These are phyloP conservation scores for Exophiala bonariae DNA, from an alignment of 2,329 filamentous ascomycete genomes.

Conservation along the genomic window DNA sequence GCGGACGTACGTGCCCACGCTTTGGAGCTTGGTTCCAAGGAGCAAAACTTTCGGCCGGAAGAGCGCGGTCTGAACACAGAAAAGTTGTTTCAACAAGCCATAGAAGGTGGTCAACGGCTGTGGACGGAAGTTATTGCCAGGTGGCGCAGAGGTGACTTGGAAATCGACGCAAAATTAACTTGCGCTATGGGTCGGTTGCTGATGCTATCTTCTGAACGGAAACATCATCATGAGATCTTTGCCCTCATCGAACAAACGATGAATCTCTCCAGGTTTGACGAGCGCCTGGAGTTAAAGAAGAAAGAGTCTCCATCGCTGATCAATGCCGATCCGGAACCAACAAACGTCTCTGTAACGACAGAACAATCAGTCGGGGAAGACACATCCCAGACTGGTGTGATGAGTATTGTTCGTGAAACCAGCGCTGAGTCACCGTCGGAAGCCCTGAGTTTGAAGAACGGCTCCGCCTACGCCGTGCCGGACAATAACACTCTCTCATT, in stretches of 20 bases:
- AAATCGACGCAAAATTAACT: slow-evolving; percentile 76
- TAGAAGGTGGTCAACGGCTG: slow-evolving; percentile 69
- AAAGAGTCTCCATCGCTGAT: neutral
- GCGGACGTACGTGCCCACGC: slow-evolving; percentile 39
- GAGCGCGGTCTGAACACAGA: slow-evolving; percentile 30
- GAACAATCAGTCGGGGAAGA: too few relatives aligned
- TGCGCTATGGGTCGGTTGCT: slow-evolving; percentile 78
- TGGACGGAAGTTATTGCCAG: slow-evolving; percentile 79
- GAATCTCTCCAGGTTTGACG: slow-evolving; percentile 52
- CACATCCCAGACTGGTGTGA: neutral
- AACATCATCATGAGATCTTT: slow-evolving; percentile 71
- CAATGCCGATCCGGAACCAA: too few relatives aligned
- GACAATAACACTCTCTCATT: slow-evolving; percentile 65
- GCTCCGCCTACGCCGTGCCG: slow-evolving; percentile 43
- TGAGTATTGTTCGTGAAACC: neutral
- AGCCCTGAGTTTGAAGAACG: neutral
- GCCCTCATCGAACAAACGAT: slow-evolving; percentile 79
- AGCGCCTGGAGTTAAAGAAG: slow-evolving; percentile 41
- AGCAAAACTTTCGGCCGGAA: neutral
- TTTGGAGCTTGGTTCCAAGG: slow-evolving; percentile 19
- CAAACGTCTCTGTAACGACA: too few relatives aligned
- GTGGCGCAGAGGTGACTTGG: slow-evolving; percentile 70
- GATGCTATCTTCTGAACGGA: slow-evolving; percentile 59
- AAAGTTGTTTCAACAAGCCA: slow-evolving; percentile 37
- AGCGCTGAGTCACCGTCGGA: neutral